Percentiles rank a stretch among this genome's conserved stretches.
Conservation (phyloP, 768 basidiomycete species). For the Steccherinum ochraceum region DNA sequence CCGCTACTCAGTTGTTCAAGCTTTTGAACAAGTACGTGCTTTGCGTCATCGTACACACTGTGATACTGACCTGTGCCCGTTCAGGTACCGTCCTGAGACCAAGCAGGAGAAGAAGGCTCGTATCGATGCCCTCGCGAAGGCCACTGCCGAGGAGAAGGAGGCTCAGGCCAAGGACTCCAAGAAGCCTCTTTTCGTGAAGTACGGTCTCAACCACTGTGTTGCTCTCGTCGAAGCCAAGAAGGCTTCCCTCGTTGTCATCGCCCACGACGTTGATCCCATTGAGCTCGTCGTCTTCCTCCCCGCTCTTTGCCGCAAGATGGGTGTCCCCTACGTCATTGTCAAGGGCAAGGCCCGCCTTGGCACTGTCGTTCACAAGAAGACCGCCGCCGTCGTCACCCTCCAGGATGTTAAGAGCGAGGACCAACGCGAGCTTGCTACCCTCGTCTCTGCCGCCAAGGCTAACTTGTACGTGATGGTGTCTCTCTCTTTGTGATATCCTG, state of each 20-base stretch:
- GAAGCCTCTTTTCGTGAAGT: slow-evolving; percentile 95
- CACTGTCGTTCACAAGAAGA: slow-evolving; percentile 98
- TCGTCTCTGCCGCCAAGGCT: slow-evolving; percentile 90
- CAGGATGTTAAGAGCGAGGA: slow-evolving; percentile 97
- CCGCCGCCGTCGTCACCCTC: slow-evolving; percentile 82
- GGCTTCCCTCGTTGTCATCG: slow-evolving; percentile 91
- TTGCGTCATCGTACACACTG: not conserved
- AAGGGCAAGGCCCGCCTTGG: slow-evolving; percentile 98
- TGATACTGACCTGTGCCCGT: not conserved
- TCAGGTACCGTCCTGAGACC: slow-evolving; percentile 75
- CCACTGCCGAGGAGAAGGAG: slow-evolving; percentile 74
- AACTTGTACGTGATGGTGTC: slow-evolving; percentile 98
- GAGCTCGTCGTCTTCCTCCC: slow-evolving; percentile 99
- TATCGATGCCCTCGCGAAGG: slow-evolving; percentile 71
- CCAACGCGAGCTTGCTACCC: slow-evolving; percentile 84
- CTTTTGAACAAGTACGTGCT: slow-evolving; percentile 77
- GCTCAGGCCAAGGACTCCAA: slow-evolving; percentile 67
- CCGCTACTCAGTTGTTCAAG: slow-evolving; percentile 96
- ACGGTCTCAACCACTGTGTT: slow-evolving; percentile 95
- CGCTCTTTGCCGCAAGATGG: slow-evolving; percentile 99
- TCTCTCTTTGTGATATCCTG: not conserved
- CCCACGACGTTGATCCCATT: slow-evolving; percentile 98
- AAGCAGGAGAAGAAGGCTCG: slow-evolving; percentile 98
- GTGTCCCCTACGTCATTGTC: slow-evolving; percentile 96
- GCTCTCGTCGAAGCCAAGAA: slow-evolving; percentile 97